A percentile compares a stretch with the other conserved stretches of the same genome.
Conservation (phyloP, 2,329 filamentous ascomycete species). For the Aspergillus sp. region DNA sequence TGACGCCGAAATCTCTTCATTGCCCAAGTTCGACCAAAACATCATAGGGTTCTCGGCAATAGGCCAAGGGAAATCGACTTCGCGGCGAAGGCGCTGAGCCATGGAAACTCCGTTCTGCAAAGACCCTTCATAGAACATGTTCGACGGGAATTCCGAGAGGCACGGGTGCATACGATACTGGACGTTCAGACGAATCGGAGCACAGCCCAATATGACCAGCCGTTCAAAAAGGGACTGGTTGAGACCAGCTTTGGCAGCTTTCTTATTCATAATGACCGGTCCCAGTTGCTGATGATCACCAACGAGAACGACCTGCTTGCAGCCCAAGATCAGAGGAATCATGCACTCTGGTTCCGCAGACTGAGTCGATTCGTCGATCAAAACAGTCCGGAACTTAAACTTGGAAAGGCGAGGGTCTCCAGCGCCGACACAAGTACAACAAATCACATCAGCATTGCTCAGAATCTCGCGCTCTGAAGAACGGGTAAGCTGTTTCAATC, state of each 20-base stretch:
- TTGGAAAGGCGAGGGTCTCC: slow-evolving; percentile 91
- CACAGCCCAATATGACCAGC: slow-evolving; percentile 79
- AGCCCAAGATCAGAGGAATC: slow-evolving; percentile 93
- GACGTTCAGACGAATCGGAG: slow-evolving; percentile 86
- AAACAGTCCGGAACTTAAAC: slow-evolving; percentile 95
- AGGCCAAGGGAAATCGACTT: slow-evolving; percentile 98
- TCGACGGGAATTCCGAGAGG: slow-evolving; percentile 91
- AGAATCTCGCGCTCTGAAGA: slow-evolving; percentile 91
- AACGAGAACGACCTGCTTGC: slow-evolving; percentile 97
- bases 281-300: slow-evolving; percentile 97
- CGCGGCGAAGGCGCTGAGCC: slow-evolving; percentile 75
- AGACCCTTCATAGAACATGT: slow-evolving; percentile 99
- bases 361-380: slow-evolving; percentile 97
- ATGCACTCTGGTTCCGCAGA: slow-evolving; percentile 98
- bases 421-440: slow-evolving; percentile 95
- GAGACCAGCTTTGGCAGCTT: slow-evolving; percentile 91
- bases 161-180: slow-evolving; percentile 99
- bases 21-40: slow-evolving; percentile 98
- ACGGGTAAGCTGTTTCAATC: slow-evolving; percentile 90
- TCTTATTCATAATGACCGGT: slow-evolving; percentile 99
- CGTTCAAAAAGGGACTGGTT: slow-evolving; percentile 99
- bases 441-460: slow-evolving; percentile 92
- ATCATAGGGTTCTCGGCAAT: slow-evolving; percentile 94
- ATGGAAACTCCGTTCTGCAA: slow-evolving; percentile 93
- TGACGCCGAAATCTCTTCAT: slow-evolving; percentile 95